These are phyloP conservation scores for Jasminum sambac DNA, from an alignment of 257 asterid genomes.

Conservation along the genomic window DNA sequence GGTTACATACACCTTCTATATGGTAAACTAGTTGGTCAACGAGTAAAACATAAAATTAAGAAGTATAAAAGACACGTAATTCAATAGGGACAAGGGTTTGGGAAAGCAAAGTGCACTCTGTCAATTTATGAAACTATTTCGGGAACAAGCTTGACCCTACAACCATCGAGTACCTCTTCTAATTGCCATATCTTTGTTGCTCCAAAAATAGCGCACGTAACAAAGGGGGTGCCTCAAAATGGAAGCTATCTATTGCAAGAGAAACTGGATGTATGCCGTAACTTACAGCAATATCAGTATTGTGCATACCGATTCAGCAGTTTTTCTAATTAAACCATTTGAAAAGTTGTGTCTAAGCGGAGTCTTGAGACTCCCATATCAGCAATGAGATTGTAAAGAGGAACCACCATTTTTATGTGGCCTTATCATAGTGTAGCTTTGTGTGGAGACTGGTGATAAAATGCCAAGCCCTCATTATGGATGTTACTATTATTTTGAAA, in stretches of 20 bases:
- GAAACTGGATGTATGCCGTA: slow-evolving; percentile 75
- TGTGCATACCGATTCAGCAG: slow-evolving; percentile 79
- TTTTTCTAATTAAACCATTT: slow-evolving; percentile 42
- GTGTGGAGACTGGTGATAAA: not conserved
- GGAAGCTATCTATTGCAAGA: slow-evolving; percentile 86
- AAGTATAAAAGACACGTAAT: not conserved
- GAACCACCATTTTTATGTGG: slow-evolving; percentile 58
- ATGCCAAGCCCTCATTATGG: too few relatives aligned
- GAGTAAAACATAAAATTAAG: not conserved
- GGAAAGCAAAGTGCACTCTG: slow-evolving; percentile 55
- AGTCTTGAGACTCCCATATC: slow-evolving; percentile 68
- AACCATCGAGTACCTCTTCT: slow-evolving; percentile 60
- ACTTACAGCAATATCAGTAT: slow-evolving; percentile 52
- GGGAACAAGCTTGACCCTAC: slow-evolving; percentile 56
- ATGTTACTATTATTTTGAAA: too few relatives aligned
- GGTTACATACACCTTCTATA: too few relatives aligned
- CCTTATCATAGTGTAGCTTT: not conserved
- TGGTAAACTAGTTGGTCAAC: too few relatives aligned
- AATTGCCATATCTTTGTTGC: slow-evolving; percentile 86
- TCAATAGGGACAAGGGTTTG: slow-evolving; percentile 71
- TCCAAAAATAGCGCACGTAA: slow-evolving; percentile 77
- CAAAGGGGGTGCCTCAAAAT: slow-evolving; percentile 76
- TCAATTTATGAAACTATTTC: slow-evolving; percentile 58
- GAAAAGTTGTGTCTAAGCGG: slow-evolving; percentile 80
- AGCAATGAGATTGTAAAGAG: slow-evolving; percentile 62